Percentiles rank a stretch among this genome's conserved stretches.
Evolutionary conservation across 1,284 basidiomycete genomes (phyloP).

Genomic region (Stereum hirsutum): DNA sequence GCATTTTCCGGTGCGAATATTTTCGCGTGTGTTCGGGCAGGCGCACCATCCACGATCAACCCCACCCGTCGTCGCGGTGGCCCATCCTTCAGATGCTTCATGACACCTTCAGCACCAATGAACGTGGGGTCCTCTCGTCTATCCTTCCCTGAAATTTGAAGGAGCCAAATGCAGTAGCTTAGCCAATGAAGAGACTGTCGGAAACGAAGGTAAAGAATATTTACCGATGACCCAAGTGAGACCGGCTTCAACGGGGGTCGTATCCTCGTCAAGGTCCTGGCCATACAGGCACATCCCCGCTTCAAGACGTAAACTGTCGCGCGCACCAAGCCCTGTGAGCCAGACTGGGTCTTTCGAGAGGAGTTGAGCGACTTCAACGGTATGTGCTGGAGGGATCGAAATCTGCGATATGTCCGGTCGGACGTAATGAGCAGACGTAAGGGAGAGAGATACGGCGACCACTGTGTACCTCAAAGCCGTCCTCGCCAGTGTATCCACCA

Average conservation of each 20-base stretch:
- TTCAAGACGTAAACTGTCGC: constrained; percentile 90
- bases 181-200: constrained; percentile 9
- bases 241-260: constrained; percentile 85
- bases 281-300: constrained; percentile 99
- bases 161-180: background rate
- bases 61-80: constrained; percentile 79
- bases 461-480: constrained; percentile 82
- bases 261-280: constrained; percentile 84
- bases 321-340: constrained; percentile 85
- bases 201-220: constrained; percentile 18
- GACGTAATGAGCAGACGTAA: background rate
- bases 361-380: constrained; percentile 63
- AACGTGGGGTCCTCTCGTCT: constrained; percentile 67
- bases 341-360: constrained; percentile 72
- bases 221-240: constrained; percentile 88
- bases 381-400: constrained; percentile 78
- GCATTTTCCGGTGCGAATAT: constrained; percentile 52
- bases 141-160: constrained; percentile 56
- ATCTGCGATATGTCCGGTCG: constrained; percentile 42
- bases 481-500: constrained; percentile 98
- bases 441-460: background rate
- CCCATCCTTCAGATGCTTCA: constrained; percentile 75
- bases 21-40: constrained; percentile 81
- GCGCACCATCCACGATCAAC: constrained; percentile 75
- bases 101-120: constrained; percentile 77